Evolutionary conservation across 805 yeast species (phyloP), one percentile per base, ranked within the genome.

Genomic region (Yarrowia sp.): DNA sequence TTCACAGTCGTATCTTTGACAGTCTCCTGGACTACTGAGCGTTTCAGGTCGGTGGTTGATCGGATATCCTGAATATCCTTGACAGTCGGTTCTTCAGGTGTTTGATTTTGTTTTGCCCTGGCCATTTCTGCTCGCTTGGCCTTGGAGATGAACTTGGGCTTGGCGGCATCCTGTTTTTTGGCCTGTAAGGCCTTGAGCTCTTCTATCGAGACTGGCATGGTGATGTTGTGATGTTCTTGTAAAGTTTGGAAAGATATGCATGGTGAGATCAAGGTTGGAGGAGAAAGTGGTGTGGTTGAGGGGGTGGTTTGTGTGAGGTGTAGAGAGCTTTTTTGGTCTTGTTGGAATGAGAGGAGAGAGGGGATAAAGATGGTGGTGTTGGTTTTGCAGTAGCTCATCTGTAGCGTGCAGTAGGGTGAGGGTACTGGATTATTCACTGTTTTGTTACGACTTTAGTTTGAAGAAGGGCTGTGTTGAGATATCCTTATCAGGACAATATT

Each of bases 61-160:
- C 33, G 6, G 13, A 51, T 51, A 22, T 39, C 44, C 17, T 51
- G 6, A 10, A 51, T 51, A 22, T 39, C 44, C 17, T 51, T 5
- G 31, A 51, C 2, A 2, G 44, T 39, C 6, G 60, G 22, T 14
- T 38, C 60, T 10, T 51, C 60, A n/a, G 60, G 1, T 2, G 44
- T 10, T 9, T 38, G 60, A 22, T 8, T 51, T 14, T 31, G 60
- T 38, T 38, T 36, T 7, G 61, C 61, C 31, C 41, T 55, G 22
- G 65, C 48, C 15, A 35, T 44, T 45, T 60, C 68, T 31, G 53
- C 67, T 13, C 63, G 38, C 15, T 61, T 58, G n/a, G 71, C 73
- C 69, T 79, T 82, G 9, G 84, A 75, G 8, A 85, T 69, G 70
- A 84, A 85, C 65, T 71, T 73, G 1, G 83, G 83, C 67, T 75